Evolutionary conservation across 352 stramenopile species (phyloP).

Genomic region (Pythium dissotocum): DNA sequence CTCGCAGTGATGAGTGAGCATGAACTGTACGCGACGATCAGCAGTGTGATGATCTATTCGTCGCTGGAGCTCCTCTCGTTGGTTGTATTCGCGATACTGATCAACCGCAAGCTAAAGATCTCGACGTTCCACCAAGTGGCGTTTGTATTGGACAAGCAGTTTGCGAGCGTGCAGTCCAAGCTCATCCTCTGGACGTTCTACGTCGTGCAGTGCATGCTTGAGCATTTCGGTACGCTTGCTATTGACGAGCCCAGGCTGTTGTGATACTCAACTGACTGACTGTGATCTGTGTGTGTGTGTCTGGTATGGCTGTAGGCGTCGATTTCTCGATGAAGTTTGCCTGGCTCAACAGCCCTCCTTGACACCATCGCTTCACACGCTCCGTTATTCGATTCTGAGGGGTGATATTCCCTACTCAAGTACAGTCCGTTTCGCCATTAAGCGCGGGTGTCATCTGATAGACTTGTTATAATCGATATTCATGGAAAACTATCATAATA

Average conservation of each 20-base stretch:
- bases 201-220: constrained; percentile 33
- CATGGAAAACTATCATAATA: too few species aligned
- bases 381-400: too few species aligned
- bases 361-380: too few species aligned
- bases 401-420: too few species aligned
- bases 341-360: constrained; percentile 1
- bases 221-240: constrained; percentile 24
- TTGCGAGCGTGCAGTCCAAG: constrained; percentile 31
- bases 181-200: constrained; percentile 39
- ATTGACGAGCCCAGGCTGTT: not conserved
- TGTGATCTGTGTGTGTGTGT: not conserved
- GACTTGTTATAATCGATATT: too few species aligned
- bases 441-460: too few species aligned
- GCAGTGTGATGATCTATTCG: constrained; percentile 12
- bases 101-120: constrained; percentile 10
- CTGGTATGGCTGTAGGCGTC: not conserved
- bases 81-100: not conserved
- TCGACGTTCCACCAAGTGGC: constrained; percentile 32
- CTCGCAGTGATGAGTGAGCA: not conserved
- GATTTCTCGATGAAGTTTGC: constrained; percentile 17
- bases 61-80: constrained; percentile 17
- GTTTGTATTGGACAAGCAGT: constrained; percentile 36
- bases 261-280: not conserved
- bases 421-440: too few species aligned
- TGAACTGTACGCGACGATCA: not conserved